Conservation (phyloP, 1,284 basidiomycete genomes). For the Limonomyces culmigenus region DNA sequence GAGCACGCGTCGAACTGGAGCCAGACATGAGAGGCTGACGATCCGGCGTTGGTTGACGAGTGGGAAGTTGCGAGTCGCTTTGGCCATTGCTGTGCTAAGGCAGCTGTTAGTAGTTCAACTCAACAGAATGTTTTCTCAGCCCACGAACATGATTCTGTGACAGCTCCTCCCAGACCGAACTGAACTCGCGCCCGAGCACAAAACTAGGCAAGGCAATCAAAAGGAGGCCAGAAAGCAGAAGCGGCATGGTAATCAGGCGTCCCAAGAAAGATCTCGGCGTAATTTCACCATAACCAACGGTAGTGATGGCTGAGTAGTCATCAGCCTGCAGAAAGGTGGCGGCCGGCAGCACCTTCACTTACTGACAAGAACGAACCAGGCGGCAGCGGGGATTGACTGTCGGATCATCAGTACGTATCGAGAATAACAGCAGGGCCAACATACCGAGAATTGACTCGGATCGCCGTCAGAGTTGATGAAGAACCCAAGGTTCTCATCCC, state of each 20-base stretch:
- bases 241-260: slow-evolving; percentile 65
- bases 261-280: slow-evolving; percentile 73
- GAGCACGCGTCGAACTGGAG: slow-evolving; percentile 2
- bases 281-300: slow-evolving; percentile 79
- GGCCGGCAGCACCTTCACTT: slow-evolving; percentile 15
- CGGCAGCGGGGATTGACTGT: slow-evolving; percentile 65
- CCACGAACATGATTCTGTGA: slow-evolving; percentile 25
- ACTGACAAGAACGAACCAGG: slow-evolving; percentile 48
- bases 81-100: background rate
- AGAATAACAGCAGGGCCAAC: slow-evolving; percentile 8
- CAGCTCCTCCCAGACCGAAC: slow-evolving; percentile 75
- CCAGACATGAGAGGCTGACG: background rate
- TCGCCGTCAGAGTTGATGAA: slow-evolving; percentile 79
- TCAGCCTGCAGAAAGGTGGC: background rate
- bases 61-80: too few relatives aligned
- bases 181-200: slow-evolving; percentile 79
- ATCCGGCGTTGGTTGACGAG: background rate
- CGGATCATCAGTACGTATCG: slow-evolving; percentile 2
- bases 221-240: slow-evolving; percentile 72
- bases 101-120: background rate
- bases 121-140: background rate
- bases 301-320: slow-evolving; percentile 48
- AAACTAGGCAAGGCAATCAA: slow-evolving; percentile 80
- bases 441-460: slow-evolving; percentile 53
- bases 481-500: slow-evolving; percentile 63